Percentiles rank a stretch among this genome's conserved stretches.
Evolutionary conservation across 371 early-diverging fungal species (phyloP).

Genomic region (Blakeslea trispora): DNA sequence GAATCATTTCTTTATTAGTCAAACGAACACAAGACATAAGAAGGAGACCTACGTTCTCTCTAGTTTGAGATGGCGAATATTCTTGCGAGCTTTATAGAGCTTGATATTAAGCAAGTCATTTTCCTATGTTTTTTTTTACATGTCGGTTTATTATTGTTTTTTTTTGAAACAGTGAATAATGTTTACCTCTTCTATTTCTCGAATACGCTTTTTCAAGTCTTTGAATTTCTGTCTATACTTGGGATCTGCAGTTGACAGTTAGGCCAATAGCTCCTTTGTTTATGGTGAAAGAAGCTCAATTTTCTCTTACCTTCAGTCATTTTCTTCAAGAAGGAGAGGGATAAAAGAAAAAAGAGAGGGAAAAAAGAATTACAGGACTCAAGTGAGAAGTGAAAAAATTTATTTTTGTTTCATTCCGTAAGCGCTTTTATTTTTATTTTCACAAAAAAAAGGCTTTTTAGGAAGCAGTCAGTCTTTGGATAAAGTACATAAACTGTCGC

Average conservation of each 20-base stretch:
- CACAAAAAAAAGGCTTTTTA: neutral
- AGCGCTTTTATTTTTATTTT: slow-evolving; percentile 3
- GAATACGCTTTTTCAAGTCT: slow-evolving; percentile 61
- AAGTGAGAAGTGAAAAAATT: neutral
- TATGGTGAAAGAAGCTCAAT: slow-evolving; percentile 1
- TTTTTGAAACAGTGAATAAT: neutral
- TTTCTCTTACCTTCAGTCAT: slow-evolving; percentile 14
- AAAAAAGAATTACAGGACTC: slow-evolving; percentile 1
- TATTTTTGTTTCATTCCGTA: slow-evolving; percentile 7
- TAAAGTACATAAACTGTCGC: neutral
- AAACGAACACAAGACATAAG: neutral
- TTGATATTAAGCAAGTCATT: slow-evolving; percentile 48
- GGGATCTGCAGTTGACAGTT: slow-evolving; percentile 65
- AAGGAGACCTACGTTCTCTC: slow-evolving; percentile 45
- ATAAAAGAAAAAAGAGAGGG: slow-evolving; percentile 1
- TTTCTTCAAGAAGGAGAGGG: neutral
- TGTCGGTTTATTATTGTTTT: no score
- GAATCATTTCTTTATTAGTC: neutral
- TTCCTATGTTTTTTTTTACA: slow-evolving; percentile 45
- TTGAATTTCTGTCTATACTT: slow-evolving; percentile 57
- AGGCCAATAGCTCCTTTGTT: neutral
- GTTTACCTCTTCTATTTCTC: slow-evolving; percentile 65
- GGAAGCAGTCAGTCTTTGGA: slow-evolving; percentile 4
- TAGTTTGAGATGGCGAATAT: slow-evolving; percentile 45
- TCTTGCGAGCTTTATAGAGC: slow-evolving; percentile 51